Conservation (phyloP, 1,284 basidiomycete species). For the Trametes pubescens region DNA sequence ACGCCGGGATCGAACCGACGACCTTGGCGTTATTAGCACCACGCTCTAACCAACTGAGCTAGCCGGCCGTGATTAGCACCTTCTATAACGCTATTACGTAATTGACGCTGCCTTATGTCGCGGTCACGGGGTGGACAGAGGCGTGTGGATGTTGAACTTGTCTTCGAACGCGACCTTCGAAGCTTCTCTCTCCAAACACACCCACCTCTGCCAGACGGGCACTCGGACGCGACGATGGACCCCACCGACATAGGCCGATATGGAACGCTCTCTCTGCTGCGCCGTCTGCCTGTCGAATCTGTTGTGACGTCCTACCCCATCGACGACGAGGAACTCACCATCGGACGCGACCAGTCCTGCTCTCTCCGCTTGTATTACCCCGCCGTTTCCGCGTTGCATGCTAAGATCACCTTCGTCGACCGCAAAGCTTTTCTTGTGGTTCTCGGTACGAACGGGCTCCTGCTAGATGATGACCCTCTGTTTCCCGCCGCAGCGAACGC, state of each 20-base stretch:
- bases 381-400: conserved; percentile 66
- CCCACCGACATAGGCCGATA: conserved; percentile 61
- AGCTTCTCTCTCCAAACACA: background rate
- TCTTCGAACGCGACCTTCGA: conserved; percentile 1
- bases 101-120: too few species aligned
- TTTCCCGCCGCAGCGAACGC: conserved; percentile 51
- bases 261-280: conserved; percentile 69
- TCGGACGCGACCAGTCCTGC: conserved; percentile 69
- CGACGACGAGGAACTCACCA: conserved; percentile 69
- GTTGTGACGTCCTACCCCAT: conserved; percentile 73
- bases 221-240: conserved; percentile 48
- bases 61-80: conserved; percentile 24
- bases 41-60: conserved; percentile 34
- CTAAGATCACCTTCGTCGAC: conserved; percentile 67
- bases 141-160: conserved; percentile 21
- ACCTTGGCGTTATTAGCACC: conserved; percentile 34
- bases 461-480: conserved; percentile 68
- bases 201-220: background rate
- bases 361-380: conserved; percentile 74
- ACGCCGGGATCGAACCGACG: conserved; percentile 33
- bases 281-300: conserved; percentile 52
- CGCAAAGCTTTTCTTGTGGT: conserved; percentile 75
- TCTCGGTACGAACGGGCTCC: conserved; percentile 61
- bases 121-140: conserved; percentile 19
- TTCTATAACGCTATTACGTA: too few species aligned